Evolutionary conservation across 305 asterid genomes (phyloP), one percentile per base, ranked within the genome.

Genomic region (Solanum hybrid): DNA sequence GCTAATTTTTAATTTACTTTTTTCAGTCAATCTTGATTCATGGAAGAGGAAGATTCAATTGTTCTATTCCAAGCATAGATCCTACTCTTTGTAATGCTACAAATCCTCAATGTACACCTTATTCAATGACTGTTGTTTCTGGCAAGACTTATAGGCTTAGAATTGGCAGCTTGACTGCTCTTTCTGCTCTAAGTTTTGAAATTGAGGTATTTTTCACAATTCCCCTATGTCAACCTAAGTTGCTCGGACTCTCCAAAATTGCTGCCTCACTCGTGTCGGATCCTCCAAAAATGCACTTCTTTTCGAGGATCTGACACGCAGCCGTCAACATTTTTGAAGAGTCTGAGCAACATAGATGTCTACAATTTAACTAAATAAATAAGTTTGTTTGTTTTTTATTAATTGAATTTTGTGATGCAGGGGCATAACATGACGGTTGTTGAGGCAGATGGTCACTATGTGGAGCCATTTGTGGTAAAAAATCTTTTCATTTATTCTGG

Each of bases 381-480:
- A 10, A 24, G 15, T 31, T n/a, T 51, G 12, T 22, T 13, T 26
- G 3, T 38, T 38, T n/a, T 32, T 73, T 79, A 22, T n/a, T 83
- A 2, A 82, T 82, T 7, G 17, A 22, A 10, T 88, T 61, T 15
- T 33, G 5, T 41, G 33, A 9, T 89, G 88, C 89, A 92, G 93
- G 98, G 98, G 37, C 99, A 97, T 77, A 95, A 95, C 88, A 91
- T 97, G 98, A 96, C 98, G 1, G 98, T 97, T 1, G 98, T 97
- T 0, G 99, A 97, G 91, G 93, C 99, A 4, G 99, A 97, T 79
- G 99, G 99, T 0, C 97, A 96, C 91, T 88, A 96, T 24, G 99
- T 97, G 10, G 97, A 96, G 91, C 98, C 99, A 2, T 95, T 97
- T 65, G 96, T 92, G 32, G 98, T 95, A 6, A 90, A 95, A 45